phyloP scores from a whole-genome alignment of 2,329 filamentous ascomycete genomes.

The Exophiala viscosa region DNA sequence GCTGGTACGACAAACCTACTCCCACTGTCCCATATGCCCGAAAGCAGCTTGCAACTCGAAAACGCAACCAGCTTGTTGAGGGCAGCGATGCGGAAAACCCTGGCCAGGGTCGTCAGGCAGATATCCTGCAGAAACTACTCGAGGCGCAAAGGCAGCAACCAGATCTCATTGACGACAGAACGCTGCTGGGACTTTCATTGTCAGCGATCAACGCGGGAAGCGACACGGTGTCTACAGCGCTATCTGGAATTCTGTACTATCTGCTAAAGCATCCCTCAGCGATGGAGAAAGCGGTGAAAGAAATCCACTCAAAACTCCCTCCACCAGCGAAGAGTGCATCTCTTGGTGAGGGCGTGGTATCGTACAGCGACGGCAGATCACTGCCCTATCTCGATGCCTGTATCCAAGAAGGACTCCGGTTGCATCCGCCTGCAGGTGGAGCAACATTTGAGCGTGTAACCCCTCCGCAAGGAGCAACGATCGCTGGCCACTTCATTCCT shows the following conservation, averaged over 20 bases:
- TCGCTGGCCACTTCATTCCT: constrained; percentile 31
- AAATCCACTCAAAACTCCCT: constrained; percentile 28
- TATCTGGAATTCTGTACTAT: constrained; percentile 70
- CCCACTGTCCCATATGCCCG: constrained; percentile 56
- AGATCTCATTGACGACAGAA: constrained; percentile 15
- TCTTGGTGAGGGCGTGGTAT: constrained; percentile 20
- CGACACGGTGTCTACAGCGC: constrained; percentile 73
- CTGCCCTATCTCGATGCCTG: constrained; percentile 34
- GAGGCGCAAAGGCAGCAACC: constrained; percentile 15
- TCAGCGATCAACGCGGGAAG: constrained; percentile 56
- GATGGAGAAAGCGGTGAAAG: constrained; percentile 27
- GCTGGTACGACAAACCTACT: constrained; percentile 10
- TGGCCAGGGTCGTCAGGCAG: constrained; percentile 6
- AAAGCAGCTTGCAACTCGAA: constrained; percentile 57
- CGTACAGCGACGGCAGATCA: constrained; percentile 29
- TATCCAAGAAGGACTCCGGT: constrained; percentile 37
- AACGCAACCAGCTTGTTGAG: constrained; percentile 20
- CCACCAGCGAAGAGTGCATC: constrained; percentile 18
- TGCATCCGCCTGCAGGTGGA: constrained; percentile 35
- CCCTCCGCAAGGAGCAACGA: constrained; percentile 29
- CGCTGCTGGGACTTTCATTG: constrained; percentile 15
- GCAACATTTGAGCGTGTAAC: constrained; percentile 35
- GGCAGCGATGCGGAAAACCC: too few species aligned
- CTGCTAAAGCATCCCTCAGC: constrained; percentile 60
- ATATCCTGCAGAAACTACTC: constrained; percentile 22